These are phyloP conservation scores for Phalaenopsis aphrodite DNA, from an alignment of 106 monocot species.

Conservation along the genomic window DNA sequence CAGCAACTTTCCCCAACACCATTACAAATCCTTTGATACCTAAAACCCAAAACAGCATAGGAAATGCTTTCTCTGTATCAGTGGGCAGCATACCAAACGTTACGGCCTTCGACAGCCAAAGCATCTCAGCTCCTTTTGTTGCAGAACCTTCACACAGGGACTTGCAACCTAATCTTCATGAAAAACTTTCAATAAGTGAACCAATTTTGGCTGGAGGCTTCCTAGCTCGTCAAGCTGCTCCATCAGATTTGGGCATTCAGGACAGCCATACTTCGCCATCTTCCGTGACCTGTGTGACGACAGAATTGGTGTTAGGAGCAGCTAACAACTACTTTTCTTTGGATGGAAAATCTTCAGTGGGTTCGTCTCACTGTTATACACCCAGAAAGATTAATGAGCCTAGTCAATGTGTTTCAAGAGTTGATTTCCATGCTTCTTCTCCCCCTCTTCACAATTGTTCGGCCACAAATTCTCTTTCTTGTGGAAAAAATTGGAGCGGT, in stretches of 20 bases:
- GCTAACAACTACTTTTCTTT: constrained; percentile 15
- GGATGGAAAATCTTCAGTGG: constrained; percentile 12
- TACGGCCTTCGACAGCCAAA: constrained; percentile 14
- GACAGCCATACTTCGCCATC: constrained; percentile 43
- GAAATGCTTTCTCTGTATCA: constrained; percentile 8
- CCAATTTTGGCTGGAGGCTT: constrained; percentile 17
- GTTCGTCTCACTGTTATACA: constrained; percentile 9
- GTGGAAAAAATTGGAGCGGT: constrained; percentile 10
- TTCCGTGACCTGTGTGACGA: constrained; percentile 56
- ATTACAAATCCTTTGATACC: constrained; percentile 4
- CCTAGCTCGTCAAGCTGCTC: constrained; percentile 12
- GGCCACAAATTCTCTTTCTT: neutral
- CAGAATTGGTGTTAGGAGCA: constrained; percentile 74
- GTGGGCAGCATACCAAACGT: constrained; percentile 13
- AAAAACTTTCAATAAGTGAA: constrained; percentile 37
- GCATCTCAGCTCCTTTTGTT: constrained; percentile 23
- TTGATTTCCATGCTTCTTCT: constrained; percentile 10
- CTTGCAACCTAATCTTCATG: constrained; percentile 27
- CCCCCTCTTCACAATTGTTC: constrained; percentile 4
- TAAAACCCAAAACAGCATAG: constrained; percentile 11
- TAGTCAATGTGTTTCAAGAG: constrained; percentile 5
- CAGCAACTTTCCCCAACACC: neutral
- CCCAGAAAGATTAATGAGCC: constrained; percentile 21
- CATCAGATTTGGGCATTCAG: constrained; percentile 14
- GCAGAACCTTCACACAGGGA: constrained; percentile 21